Base-by-base conservation (phyloP, 164 flowering plant species). In the Hamamelis virginiana region DNA sequence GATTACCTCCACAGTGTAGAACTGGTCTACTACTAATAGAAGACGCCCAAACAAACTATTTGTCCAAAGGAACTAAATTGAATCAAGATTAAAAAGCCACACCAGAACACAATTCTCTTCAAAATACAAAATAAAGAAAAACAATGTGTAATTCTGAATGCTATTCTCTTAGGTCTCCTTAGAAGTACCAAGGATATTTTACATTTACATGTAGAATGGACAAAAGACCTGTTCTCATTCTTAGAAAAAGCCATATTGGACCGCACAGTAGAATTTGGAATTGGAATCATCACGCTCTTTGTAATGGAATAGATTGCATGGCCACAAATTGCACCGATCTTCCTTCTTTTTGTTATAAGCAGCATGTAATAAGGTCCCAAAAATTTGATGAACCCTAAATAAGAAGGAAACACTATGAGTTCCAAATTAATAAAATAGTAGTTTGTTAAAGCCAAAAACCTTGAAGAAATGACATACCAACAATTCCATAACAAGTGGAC, bases 201-300 rank as follows among this genome's bases (percentile, higher is more conserved):
- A 87, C 92, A 88, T 80, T 86, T 85, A 86, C 91, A 85, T 67
- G 75, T 71, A 80, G 83, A 84, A 89, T 90, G 75, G 80, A 91
- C 96, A 83, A 82, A 91, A 84, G 89, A 96, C 99, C 99, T 96
- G 92, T 90, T 88, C 83, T 96, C 99, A 80, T 84, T 81, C 81
- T 83, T 93, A 87, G 91, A 85, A 82, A 79, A 52, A 81, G 80
- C 89, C 94, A 89, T 77, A 83, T 82, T 80, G 65, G 87, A 75
- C 69, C 43, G 86, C 78, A 79, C 81, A 74, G 90, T 38, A 76
- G 95, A 67, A 82, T 87, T 75, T 62, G 94, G 92, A 69, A 96
- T 77, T 9, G 88, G 85, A 62, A 96, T 83, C 88, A 93, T 91
- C 84, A 86, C 83, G 83, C 91, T 93, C 80, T 93, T 88, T 62